phyloP scores from a whole-genome alignment of 2,329 filamentous ascomycete genomes.

The Ampelomyces quisqualis region DNA sequence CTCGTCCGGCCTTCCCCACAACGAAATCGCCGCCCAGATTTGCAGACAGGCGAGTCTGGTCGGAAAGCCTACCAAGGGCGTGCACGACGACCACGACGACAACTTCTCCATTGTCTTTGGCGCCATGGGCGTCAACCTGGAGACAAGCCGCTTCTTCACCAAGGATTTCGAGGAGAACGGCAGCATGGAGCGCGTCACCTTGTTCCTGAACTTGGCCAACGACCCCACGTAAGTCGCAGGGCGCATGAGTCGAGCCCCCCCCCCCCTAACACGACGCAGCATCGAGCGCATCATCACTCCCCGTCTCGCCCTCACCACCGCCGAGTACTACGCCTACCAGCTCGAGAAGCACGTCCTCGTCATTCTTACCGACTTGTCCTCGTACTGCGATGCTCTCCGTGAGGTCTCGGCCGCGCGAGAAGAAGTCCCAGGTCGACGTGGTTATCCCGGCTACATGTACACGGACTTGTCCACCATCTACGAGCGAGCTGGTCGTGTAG shows the following conservation, averaged over 20 bases:
- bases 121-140: conserved; percentile 99
- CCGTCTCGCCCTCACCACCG: conserved; percentile 94
- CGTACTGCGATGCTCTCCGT: conserved; percentile 98
- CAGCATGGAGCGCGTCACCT: conserved; percentile 91
- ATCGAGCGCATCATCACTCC: conserved; percentile 99
- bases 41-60: conserved; percentile 95
- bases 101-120: conserved; percentile 99
- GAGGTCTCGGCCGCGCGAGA: conserved; percentile 97
- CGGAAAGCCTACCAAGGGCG: conserved; percentile 87
- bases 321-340: conserved; percentile 99
- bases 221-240: conserved; percentile 78
- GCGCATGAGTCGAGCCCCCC: background rate
- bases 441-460: conserved; percentile 99
- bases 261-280: conserved; percentile 49
- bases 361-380: conserved; percentile 95
- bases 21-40: conserved; percentile 98
- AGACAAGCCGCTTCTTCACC: conserved; percentile 97
- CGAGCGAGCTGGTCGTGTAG: conserved; percentile 96
- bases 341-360: conserved; percentile 99
- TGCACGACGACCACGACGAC: conserved; percentile 95
- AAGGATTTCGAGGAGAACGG: conserved; percentile 99
- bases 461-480: conserved; percentile 99
- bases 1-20: conserved; percentile 94
- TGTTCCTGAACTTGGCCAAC: conserved; percentile 99
- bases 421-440: conserved; percentile 98